These are phyloP conservation scores for Thalassiosira sp. DNA, from an alignment of 352 stramenopile species.

Conservation along the genomic window DNA sequence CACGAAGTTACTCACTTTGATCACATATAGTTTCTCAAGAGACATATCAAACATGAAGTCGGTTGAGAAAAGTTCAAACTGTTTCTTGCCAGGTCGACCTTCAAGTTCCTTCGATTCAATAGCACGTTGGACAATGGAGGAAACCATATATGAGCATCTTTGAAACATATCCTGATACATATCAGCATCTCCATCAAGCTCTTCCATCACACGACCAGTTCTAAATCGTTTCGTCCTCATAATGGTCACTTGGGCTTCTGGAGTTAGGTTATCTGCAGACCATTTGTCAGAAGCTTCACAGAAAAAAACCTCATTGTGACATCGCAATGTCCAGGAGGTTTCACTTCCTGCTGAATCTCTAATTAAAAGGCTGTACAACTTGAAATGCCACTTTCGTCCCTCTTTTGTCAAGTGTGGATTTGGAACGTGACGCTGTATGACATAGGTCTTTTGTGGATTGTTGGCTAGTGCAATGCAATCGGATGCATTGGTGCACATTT, in stretches of 20 bases:
- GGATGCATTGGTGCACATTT: constrained; percentile 16
- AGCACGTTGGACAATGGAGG: constrained; percentile 34
- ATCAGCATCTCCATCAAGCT: constrained; percentile 13
- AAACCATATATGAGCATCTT: constrained; percentile 20
- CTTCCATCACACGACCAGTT: constrained; percentile 20
- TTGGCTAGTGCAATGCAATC: constrained; percentile 17
- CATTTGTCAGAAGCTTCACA: constrained; percentile 34
- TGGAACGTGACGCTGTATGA: constrained; percentile 52
- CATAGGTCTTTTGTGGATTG: constrained; percentile 25
- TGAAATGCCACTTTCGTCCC: constrained; percentile 55
- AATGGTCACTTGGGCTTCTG: constrained; percentile 52
- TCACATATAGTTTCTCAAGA: constrained; percentile 33
- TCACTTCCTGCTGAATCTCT: constrained; percentile 15
- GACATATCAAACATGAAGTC: constrained; percentile 54
- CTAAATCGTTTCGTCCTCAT: constrained; percentile 30
- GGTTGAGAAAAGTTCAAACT: constrained; percentile 58
- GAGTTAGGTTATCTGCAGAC: constrained; percentile 34
- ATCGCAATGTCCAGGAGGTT: constrained; percentile 35
- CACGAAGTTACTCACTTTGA: constrained; percentile 23
- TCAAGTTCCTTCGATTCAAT: constrained; percentile 36
- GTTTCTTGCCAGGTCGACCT: constrained; percentile 18
- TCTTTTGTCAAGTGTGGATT: constrained; percentile 36
- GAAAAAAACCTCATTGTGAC: constrained; percentile 42
- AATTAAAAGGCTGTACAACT: constrained; percentile 43
- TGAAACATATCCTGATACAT: constrained; percentile 13